phyloP scores from a whole-genome alignment of 495 filamentous ascomycete genomes.

The Chlorociboria aeruginascens region DNA sequence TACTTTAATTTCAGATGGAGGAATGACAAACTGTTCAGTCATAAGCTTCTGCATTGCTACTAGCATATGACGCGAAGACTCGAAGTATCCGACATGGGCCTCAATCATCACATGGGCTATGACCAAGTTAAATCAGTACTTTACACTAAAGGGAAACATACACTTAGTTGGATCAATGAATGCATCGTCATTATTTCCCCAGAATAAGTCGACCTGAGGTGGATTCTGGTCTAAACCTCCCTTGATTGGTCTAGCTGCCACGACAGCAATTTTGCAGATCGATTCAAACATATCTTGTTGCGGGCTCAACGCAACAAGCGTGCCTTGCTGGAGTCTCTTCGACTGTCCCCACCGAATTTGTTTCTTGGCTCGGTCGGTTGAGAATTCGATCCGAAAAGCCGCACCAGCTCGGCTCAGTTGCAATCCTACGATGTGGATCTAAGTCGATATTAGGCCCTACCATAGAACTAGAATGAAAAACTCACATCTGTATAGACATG shows the following conservation, averaged over 20 bases:
- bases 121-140: background rate
- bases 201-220: constrained; percentile 56
- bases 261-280: constrained; percentile 44
- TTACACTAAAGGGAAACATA: background rate
- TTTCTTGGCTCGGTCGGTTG: constrained; percentile 42
- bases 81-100: constrained; percentile 45
- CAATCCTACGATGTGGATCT: constrained; percentile 13
- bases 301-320: constrained; percentile 47
- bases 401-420: constrained; percentile 27
- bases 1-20: background rate
- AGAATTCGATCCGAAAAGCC: constrained; percentile 48
- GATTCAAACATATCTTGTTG: constrained; percentile 38
- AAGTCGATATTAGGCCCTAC: background rate
- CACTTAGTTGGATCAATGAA: constrained; percentile 42
- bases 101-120: constrained; percentile 57
- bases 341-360: constrained; percentile 53
- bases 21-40: constrained; percentile 36
- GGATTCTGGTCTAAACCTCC: constrained; percentile 40
- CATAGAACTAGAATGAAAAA: background rate
- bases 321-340: constrained; percentile 43
- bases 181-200: constrained; percentile 37
- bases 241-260: constrained; percentile 44
- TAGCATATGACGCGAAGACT: constrained; percentile 48
- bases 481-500: constrained; percentile 19
- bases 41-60: constrained; percentile 48